phyloP scores from a whole-genome alignment of 495 filamentous ascomycete species.

The Aspergillus nidulans region DNA sequence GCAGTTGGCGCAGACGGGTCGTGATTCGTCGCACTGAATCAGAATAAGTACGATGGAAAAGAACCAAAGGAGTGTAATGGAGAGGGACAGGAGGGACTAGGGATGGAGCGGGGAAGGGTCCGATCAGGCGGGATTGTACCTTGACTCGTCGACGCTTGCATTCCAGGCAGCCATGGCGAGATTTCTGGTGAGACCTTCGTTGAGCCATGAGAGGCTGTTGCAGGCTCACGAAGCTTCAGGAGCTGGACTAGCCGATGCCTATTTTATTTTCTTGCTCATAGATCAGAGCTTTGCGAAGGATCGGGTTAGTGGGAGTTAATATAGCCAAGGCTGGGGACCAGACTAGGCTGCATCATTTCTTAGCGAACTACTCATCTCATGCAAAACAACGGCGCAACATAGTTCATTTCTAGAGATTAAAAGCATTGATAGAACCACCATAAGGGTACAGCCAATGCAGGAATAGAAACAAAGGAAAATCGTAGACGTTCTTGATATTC shows the following conservation, averaged over 20 bases:
- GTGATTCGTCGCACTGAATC: conserved; percentile 35
- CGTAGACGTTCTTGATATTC: neutral
- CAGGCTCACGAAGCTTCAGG: neutral
- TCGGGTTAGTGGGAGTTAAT: conserved; percentile 11
- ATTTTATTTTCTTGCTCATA: conserved; percentile 8
- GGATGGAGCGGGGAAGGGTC: neutral
- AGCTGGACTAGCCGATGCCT: neutral
- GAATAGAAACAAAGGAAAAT: neutral
- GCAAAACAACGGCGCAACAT: neutral
- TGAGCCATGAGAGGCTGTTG: conserved; percentile 17
- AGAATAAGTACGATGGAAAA: neutral
- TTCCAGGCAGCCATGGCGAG: conserved; percentile 24
- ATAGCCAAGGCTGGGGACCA: conserved; percentile 10
- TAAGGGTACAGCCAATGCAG: neutral
- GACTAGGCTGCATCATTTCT: conserved; percentile 16
- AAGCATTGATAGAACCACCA: neutral
- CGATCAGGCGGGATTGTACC: conserved; percentile 18
- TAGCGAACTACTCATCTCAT: conserved; percentile 6
- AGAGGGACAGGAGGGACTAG: neutral
- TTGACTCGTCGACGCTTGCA: conserved; percentile 36
- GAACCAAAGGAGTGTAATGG: neutral
- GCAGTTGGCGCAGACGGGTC: conserved; percentile 38
- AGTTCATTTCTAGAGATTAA: neutral
- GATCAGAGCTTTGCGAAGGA: conserved; percentile 9
- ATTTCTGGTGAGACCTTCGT: conserved; percentile 27